Evolutionary conservation across 2,329 filamentous ascomycete genomes (phyloP).

Genomic region (Juglanconis oblonga): DNA sequence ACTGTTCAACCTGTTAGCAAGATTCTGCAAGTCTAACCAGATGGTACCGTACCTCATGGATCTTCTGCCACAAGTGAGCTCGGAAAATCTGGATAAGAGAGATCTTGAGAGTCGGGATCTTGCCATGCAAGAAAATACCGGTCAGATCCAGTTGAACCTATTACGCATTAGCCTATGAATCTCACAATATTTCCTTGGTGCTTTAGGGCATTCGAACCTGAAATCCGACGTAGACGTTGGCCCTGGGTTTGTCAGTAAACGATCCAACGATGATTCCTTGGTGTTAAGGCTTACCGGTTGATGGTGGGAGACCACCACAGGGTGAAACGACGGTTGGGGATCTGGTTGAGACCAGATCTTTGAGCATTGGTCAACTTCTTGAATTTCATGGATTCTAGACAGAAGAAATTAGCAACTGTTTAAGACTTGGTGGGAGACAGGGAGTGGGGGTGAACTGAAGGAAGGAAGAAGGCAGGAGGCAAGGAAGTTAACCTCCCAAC

Average conservation of each 20-base stretch:
- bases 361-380: conserved; percentile 99
- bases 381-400: conserved; percentile 81
- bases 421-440: conserved; percentile 39
- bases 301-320: conserved; percentile 89
- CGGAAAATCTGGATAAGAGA: conserved; percentile 99
- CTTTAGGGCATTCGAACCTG: conserved; percentile 56
- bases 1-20: background rate
- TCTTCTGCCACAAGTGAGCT: conserved; percentile 99
- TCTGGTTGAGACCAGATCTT: conserved; percentile 94
- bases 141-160: conserved; percentile 97
- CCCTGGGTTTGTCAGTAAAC: conserved; percentile 45
- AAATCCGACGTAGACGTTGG: conserved; percentile 99
- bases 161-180: conserved; percentile 25
- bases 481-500: too few relatives aligned
- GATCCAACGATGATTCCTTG: background rate
- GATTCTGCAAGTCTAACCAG: background rate
- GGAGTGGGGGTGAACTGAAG: conserved; percentile 37
- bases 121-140: conserved; percentile 97
- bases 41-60: conserved; percentile 68
- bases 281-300: background rate
- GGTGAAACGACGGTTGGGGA: conserved; percentile 97
- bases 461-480: conserved; percentile 31
- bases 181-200: too few relatives aligned
- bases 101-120: conserved; percentile 97
- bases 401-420: conserved; percentile 49